Evolutionary conservation across 2,329 filamentous ascomycete genomes (phyloP), one percentile per base, ranked within the genome.

Genomic region (Aspergillus brunneoviolaceus): DNA sequence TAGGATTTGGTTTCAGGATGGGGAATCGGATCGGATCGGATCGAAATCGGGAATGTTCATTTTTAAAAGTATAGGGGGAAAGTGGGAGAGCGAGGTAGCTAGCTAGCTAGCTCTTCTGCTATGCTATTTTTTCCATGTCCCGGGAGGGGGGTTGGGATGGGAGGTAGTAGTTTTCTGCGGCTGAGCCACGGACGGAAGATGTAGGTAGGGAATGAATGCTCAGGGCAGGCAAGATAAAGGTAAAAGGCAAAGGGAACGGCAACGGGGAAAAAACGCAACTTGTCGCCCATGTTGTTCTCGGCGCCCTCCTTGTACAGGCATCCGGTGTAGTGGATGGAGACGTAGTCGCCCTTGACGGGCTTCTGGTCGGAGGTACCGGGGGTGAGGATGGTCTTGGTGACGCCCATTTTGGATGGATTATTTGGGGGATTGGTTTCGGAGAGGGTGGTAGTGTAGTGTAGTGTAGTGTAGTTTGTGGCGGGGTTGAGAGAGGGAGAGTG

Each of bases 301-400:
- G 72, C 78, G 23, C 80, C 72, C 72, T 96, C 88, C 14, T 42
- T n/a, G 79, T 89, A 90, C 65, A 98, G 84, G 79, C 82, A 96
- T 70, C 95, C 95, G 48, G 89, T 95, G 84, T 98, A 98, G 79
- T 95, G 87, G 73, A 98, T 96, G 72, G 85, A 86, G 72, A 98
- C 91, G 27, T 79, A 85, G 75, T 97, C 87, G 66, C 91, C 89
- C 16, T 73, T 70, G 66, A 78, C 73, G 60, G 94, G 90, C 65
- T 77, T 81, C 70, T 86, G 75, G 59, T 83, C 82, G 60, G 81
- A 80, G 70, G 84, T 83, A 71, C 94, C 93, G 64, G 84, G 77
- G 39, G 78, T 72, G 69, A 88, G 75, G 64, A 85, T 77, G 53
- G 82, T 84, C 82, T 92, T 96, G 61, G 81, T 84, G 71, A 96